Conservation (phyloP, 2,329 filamentous ascomycete genomes). For the Lachnellula suecica region DNA sequence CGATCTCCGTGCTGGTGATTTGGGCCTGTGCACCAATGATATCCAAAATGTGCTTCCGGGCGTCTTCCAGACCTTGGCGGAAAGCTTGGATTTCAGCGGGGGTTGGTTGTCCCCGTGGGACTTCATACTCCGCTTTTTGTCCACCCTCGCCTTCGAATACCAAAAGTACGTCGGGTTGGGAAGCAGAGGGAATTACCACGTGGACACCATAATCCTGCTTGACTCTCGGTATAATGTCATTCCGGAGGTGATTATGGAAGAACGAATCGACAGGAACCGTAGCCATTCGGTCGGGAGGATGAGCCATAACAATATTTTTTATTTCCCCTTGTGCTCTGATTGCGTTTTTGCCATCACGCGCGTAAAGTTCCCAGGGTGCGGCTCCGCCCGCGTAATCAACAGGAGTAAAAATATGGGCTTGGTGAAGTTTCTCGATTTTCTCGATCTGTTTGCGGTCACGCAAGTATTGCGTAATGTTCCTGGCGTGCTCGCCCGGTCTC, state of each 20-base stretch:
- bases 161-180: slow-evolving; percentile 62
- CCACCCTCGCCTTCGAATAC: slow-evolving; percentile 70
- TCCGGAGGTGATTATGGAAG: slow-evolving; percentile 71
- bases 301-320: slow-evolving; percentile 68
- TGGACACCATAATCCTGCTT: slow-evolving; percentile 71
- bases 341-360: slow-evolving; percentile 79
- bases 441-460: slow-evolving; percentile 79
- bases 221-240: slow-evolving; percentile 61
- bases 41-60: slow-evolving; percentile 55
- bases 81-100: slow-evolving; percentile 51
- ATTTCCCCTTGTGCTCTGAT: slow-evolving; percentile 75
- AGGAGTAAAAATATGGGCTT: slow-evolving; percentile 85
- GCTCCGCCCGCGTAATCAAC: slow-evolving; percentile 66
- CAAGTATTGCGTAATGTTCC: slow-evolving; percentile 84
- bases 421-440: slow-evolving; percentile 75
- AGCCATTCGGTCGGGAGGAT: slow-evolving; percentile 71
- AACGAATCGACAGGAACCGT: slow-evolving; percentile 72
- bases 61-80: slow-evolving; percentile 54
- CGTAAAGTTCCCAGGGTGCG: slow-evolving; percentile 85
- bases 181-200: slow-evolving; percentile 66
- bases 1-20: slow-evolving; percentile 49
- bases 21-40: slow-evolving; percentile 59
- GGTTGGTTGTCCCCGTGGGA: slow-evolving; percentile 54
- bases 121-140: slow-evolving; percentile 46
- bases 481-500: slow-evolving; percentile 74